phyloP scores from a whole-genome alignment of 1,284 basidiomycete genomes.

The Fomitopsis betulina region DNA sequence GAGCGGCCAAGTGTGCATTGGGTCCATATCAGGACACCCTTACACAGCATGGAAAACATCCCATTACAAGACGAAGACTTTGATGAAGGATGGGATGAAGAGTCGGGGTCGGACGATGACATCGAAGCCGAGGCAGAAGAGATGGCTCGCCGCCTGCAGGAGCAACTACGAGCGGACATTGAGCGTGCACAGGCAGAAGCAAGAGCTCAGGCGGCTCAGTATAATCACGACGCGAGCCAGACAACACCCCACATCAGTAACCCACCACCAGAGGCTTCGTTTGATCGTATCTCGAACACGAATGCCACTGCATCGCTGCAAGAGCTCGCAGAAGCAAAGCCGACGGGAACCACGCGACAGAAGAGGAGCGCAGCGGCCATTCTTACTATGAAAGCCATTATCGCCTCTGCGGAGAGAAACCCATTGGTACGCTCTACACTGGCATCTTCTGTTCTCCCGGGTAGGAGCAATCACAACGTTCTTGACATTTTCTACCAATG shows the following conservation, averaged over 20 bases:
- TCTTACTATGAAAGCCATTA: constrained; percentile 55
- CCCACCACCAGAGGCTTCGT: background rate
- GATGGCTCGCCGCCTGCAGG: constrained; percentile 61
- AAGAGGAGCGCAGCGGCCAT: constrained; percentile 54
- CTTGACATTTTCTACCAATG: constrained; percentile 49
- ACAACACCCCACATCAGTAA: background rate
- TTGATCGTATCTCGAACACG: too few species aligned
- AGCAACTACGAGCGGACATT: constrained; percentile 70
- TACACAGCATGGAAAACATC: too few species aligned
- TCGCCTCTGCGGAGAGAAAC: constrained; percentile 53
- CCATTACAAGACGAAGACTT: too few species aligned
- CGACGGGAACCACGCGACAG: constrained; percentile 10
- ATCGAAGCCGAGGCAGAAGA: constrained; percentile 70
- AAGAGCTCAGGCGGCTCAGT: constrained; percentile 16
- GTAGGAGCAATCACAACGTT: constrained; percentile 43
- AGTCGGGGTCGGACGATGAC: constrained; percentile 38
- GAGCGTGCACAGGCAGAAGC: constrained; percentile 51
- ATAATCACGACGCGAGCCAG: constrained; percentile 3
- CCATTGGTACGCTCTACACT: constrained; percentile 49
- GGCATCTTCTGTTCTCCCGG: constrained; percentile 42
- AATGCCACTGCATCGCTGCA: background rate
- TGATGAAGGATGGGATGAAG: constrained; percentile 21
- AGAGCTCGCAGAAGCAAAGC: background rate
- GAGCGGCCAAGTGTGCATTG: too few species aligned
- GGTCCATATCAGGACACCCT: too few species aligned